Evolutionary conservation across 2,329 filamentous ascomycete species (phyloP), one percentile per base, ranked within the genome.

Genomic region (Aspergillus fijiensis): DNA sequence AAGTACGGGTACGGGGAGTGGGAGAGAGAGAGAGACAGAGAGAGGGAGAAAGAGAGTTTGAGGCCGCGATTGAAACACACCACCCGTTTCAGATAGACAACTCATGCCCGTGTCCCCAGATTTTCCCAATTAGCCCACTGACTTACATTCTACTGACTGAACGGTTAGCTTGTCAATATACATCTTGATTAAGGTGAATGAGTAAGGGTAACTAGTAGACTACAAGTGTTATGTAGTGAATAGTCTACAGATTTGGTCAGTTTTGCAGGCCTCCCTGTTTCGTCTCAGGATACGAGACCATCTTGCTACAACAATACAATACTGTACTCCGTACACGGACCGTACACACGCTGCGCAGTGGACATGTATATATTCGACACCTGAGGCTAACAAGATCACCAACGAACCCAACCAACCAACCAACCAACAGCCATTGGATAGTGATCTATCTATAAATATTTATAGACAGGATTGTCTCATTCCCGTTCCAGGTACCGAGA

Each of bases 61-160:
- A 58, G 55, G 53, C 54, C 21, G 33, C 52, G 55, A 60, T 54
- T 63, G 63, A 62, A 62, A 62, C 61, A 62, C 49, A 54, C 54
- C 57, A 63, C 57, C 29, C 49, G 63, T 65, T 65, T 65, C 63
- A 65, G 63, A 65, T 65, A 65, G 54, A 65, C 49, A 61, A 60
- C 59, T 55, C 55, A 54, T 51, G 57, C 58, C 55, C 54, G 50
- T 55, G 45, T 42, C 49, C 39, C 39, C 39, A 42, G 39, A 42
- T 42, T 19, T 14, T 42, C 39, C 16, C 39, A 42, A 42, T 42
- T 42, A 16, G 16, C 39, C 16, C 16, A 42, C 16, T n/a, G 16
- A 27, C 27, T 7, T 27, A 27, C 27, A 1, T 27, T 27, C 27
- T 7, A 27, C 27, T 27, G 27, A 9, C 27, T 27, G 27, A 2